Evolutionary conservation across 352 stramenopile species (phyloP).

Genomic region (Globisporangium spinosum): DNA sequence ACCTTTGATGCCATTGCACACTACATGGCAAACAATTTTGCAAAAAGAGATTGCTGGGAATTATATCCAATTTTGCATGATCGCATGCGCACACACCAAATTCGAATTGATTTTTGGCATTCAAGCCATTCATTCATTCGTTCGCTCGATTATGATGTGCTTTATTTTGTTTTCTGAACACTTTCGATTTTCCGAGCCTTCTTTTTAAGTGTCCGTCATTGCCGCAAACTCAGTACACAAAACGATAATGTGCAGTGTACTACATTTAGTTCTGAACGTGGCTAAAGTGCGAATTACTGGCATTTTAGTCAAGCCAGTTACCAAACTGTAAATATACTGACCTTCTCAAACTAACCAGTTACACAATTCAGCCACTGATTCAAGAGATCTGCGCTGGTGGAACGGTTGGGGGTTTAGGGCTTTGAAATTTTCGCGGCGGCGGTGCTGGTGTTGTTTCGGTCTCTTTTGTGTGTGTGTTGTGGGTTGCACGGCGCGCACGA

Average conservation of each 20-base stretch:
- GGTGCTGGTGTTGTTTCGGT: conserved; percentile 9
- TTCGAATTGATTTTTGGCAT: not conserved
- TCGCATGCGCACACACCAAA: too few relatives aligned
- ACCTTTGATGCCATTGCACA: too few relatives aligned
- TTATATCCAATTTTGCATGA: too few relatives aligned
- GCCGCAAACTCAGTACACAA: not conserved
- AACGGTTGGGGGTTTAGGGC: conserved; percentile 26
- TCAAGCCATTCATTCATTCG: not conserved
- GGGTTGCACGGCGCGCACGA: not conserved
- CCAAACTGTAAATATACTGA: not conserved
- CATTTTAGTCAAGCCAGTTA: not conserved
- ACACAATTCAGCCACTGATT: not conserved
- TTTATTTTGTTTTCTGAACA: not conserved
- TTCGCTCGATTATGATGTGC: not conserved
- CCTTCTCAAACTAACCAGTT: not conserved
- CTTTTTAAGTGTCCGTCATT: not conserved
- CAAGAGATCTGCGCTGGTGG: not conserved
- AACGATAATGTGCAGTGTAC: not conserved
- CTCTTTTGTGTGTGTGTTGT: not conserved
- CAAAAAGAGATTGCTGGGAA: too few relatives aligned
- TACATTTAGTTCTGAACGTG: not conserved
- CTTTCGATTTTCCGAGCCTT: not conserved
- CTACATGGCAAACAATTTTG: too few relatives aligned
- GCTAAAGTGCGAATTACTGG: not conserved
- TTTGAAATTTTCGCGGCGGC: conserved; percentile 64